Evolutionary conservation across 2,329 filamentous ascomycete genomes (phyloP).

Genomic region (Ampelomyces quisqualis): DNA sequence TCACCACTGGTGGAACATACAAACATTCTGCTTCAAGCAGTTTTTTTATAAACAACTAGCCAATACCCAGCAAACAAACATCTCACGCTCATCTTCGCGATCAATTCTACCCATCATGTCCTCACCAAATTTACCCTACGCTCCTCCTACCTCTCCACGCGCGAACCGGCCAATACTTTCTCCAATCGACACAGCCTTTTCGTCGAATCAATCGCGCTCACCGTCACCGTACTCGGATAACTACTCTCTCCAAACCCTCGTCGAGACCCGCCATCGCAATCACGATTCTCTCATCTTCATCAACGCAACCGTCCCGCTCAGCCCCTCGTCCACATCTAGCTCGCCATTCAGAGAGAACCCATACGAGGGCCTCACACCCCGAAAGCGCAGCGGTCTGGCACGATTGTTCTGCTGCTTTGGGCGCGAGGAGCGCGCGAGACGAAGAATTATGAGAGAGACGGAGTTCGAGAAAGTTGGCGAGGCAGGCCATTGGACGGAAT

Average conservation of each 20-base stretch:
- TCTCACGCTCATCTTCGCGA: conserved; percentile 3
- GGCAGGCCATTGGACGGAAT: conserved; percentile 36
- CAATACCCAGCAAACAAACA: background rate
- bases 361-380: conserved; percentile 30
- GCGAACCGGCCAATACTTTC: conserved; percentile 21
- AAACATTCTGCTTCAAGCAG: conserved; percentile 1
- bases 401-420: conserved; percentile 41
- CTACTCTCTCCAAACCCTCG: conserved; percentile 11
- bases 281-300: conserved; percentile 35
- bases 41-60: conserved; percentile 11
- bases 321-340: conserved; percentile 25
- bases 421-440: conserved; percentile 31
- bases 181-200: conserved; percentile 26
- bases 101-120: conserved; percentile 18
- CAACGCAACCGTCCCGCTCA: conserved; percentile 40
- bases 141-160: conserved; percentile 29
- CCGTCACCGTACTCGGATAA: conserved; percentile 18
- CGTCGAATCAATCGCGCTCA: conserved; percentile 4
- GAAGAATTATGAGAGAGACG: conserved; percentile 18
- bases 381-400: conserved; percentile 33
- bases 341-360: conserved; percentile 16
- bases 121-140: conserved; percentile 19
- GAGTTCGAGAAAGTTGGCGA: conserved; percentile 38
- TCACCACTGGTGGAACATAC: conserved; percentile 8
- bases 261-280: conserved; percentile 18